These are phyloP conservation scores for Juglanconis oblonga DNA, from an alignment of 2,329 filamentous ascomycete species.

Conservation along the genomic window DNA sequence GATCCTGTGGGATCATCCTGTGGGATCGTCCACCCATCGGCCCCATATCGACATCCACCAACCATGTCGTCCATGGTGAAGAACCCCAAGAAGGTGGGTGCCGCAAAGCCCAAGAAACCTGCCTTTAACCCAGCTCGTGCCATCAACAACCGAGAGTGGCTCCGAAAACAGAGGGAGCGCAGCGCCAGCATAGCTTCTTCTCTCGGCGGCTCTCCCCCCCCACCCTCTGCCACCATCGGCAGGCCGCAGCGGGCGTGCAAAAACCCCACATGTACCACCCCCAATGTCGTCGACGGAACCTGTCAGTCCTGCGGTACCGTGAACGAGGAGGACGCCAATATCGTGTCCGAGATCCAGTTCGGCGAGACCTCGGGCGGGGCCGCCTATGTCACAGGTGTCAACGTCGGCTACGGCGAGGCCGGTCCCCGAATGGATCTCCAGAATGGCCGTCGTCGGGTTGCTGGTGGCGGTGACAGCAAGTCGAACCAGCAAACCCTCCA, in stretches of 20 bases:
- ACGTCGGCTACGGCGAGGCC: slow-evolving; percentile 81
- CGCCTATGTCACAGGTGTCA: slow-evolving; percentile 87
- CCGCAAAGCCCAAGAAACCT: slow-evolving; percentile 39
- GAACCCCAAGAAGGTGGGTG: slow-evolving; percentile 28
- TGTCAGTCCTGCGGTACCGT: slow-evolving; percentile 85
- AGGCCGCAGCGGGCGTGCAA: slow-evolving; percentile 42
- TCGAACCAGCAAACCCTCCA: slow-evolving; percentile 48
- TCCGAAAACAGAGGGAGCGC: slow-evolving; percentile 33
- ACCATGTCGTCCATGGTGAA: slow-evolving; percentile 48
- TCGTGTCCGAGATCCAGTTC: slow-evolving; percentile 89
- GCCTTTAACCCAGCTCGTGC: slow-evolving; percentile 47
- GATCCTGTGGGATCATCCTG: too few species aligned
- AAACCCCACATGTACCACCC: slow-evolving; percentile 59
- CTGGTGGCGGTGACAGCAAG: slow-evolving; percentile 50
- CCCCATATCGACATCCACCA: not conserved
- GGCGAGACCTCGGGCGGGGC: slow-evolving; percentile 83
- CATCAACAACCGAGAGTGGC: slow-evolving; percentile 50
- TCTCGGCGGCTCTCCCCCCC: slow-evolving; percentile 26
- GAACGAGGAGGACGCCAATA: slow-evolving; percentile 80
- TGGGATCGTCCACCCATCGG: too few species aligned
- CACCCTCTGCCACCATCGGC: slow-evolving; percentile 25
- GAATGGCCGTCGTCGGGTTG: slow-evolving; percentile 48
- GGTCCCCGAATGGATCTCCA: slow-evolving; percentile 65
- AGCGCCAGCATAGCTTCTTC: slow-evolving; percentile 21
- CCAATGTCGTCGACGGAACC: slow-evolving; percentile 60